Evolutionary conservation across 805 yeast species (phyloP), one percentile per base, ranked within the genome.

Genomic region (Candida awuae): DNA sequence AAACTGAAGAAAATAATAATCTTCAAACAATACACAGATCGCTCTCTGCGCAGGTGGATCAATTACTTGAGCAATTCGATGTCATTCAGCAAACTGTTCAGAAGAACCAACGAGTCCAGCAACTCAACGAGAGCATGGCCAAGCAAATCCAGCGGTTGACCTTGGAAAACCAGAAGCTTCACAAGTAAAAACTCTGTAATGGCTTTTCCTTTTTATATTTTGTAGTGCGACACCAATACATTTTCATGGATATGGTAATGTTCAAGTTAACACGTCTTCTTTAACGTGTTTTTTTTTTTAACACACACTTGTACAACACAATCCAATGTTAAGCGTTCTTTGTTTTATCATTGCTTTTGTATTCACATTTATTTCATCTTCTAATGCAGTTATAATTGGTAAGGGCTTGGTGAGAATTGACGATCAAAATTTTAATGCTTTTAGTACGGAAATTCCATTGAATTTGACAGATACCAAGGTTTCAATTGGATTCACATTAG

Each of bases 41-140:
- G 4, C 35, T 39, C 5, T 31, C 46, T 14, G 35, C 46, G 2
- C 47, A 50, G 38, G 42, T 59, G 16, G 50, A 53, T 15, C 41
- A 45, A 1, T 35, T 48, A 22, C 34, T 56, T 17, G 46, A 60
- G 3, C 59, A 57, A 38, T 56, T 54, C 36, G 63, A 61, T 35
- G 61, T 59, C 17, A 56, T 61, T 32, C 53, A 49, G 34, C 47
- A 49, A 12, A 59, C 55, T 32, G 55, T 58, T 41, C 57, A 57
- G 20, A 57, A 56, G 31, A 61, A 58, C 30, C 40, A 42, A 15
- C 56, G 58, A 33, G 54, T 60, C 15, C 49, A 43, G 32, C 39
- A 41, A 20, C 39, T 57, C 32, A 61, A 61, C 40, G 56, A 52
- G 8, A 44, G 42, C 8, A 41, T 59, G 32, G 44, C 45, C 13